Conservation (phyloP, 179 eudicot species). For the Carnegiea gigantea region DNA sequence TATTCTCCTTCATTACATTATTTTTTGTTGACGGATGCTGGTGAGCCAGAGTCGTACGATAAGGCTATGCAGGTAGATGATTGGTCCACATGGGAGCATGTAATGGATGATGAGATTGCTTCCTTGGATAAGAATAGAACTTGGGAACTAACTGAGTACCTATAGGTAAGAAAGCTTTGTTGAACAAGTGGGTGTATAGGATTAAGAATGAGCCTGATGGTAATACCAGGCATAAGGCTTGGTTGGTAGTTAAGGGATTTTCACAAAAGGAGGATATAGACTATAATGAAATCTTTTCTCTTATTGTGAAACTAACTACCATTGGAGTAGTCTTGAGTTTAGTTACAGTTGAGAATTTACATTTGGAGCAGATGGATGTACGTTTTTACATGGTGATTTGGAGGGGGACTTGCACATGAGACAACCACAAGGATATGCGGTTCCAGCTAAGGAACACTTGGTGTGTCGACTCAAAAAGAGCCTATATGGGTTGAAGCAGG, state of each 20-base stretch:
- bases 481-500: neutral
- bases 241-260: neutral
- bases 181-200: neutral
- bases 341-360: neutral
- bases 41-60: neutral
- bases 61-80: neutral
- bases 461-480: neutral
- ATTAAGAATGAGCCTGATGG: neutral
- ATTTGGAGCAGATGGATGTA: neutral
- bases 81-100: neutral
- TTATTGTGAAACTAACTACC: too few species aligned
- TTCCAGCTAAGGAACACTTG: neutral
- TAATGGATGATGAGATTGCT: neutral
- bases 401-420: neutral
- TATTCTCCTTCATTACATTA: conserved; percentile 6
- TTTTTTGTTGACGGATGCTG: neutral
- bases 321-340: neutral
- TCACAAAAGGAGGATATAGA: neutral
- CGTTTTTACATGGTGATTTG: neutral
- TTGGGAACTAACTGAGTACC: neutral
- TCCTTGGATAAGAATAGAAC: neutral
- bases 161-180: neutral
- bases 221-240: neutral
- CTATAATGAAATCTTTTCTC: too few species aligned
- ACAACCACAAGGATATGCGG: neutral